A percentile compares a stretch with the other conserved stretches of the same genome.
phyloP scores from a whole-genome alignment of 2,329 filamentous ascomycete species.

The Ophiocordyceps camponoti-saundersi region DNA sequence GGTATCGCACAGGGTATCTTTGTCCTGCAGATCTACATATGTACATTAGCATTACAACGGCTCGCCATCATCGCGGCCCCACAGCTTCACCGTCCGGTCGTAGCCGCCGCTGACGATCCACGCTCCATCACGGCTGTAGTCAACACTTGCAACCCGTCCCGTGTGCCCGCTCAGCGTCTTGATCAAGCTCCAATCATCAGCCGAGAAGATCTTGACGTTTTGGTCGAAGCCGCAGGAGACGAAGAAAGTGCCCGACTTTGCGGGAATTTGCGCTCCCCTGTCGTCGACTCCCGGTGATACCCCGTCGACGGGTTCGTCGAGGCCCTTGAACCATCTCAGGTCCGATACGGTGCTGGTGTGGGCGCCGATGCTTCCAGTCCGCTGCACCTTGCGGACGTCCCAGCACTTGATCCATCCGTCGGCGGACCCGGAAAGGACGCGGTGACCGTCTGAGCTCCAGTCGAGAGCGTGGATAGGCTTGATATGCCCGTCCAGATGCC shows the following conservation, averaged over 20 bases:
- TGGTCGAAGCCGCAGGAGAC: conserved; percentile 85
- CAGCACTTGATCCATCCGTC: conserved; percentile 97
- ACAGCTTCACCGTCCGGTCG: conserved; percentile 89
- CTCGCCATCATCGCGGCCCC: conserved; percentile 69
- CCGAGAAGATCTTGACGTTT: conserved; percentile 88
- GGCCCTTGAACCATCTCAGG: conserved; percentile 81
- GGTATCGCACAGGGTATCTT: background rate
- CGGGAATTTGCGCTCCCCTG: conserved; percentile 51
- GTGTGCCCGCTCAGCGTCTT: conserved; percentile 83
- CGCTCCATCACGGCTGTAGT: conserved; percentile 68
- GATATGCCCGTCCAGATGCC: conserved; percentile 64
- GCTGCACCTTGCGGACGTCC: conserved; percentile 82
- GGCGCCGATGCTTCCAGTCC: conserved; percentile 71
- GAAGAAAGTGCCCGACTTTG: conserved; percentile 82
- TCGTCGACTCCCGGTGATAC: conserved; percentile 42
- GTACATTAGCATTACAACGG: conserved; percentile 6
- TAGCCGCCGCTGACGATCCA: conserved; percentile 94
- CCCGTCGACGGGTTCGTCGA: conserved; percentile 54
- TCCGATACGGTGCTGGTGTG: conserved; percentile 87
- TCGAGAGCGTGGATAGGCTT: conserved; percentile 86
- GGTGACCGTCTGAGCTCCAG: conserved; percentile 81
- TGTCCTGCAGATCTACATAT: background rate
- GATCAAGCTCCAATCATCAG: conserved; percentile 85
- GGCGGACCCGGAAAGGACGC: conserved; percentile 80
- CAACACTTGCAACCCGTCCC: conserved; percentile 78